These are phyloP conservation scores for Debaryomycetaceae sp. DNA, from an alignment of 1,139 yeast species.

Conservation along the genomic window DNA sequence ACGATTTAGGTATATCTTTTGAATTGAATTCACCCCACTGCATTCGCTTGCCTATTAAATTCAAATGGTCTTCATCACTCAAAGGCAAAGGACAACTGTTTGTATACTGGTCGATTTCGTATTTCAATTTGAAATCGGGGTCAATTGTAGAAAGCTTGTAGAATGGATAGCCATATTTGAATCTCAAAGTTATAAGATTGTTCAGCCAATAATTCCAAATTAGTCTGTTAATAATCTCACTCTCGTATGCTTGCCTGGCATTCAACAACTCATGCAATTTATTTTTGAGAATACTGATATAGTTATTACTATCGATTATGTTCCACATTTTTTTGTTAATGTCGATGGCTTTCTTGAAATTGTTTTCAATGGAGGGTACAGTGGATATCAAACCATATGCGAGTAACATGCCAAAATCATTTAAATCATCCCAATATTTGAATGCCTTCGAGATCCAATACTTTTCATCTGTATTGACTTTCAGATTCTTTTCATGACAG, in stretches of 20 bases:
- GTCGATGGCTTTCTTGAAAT: constrained; percentile 11
- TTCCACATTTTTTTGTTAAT: constrained; percentile 16
- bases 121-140: constrained; percentile 10
- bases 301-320: constrained; percentile 23
- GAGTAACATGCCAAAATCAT: constrained; percentile 21
- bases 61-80: constrained; percentile 10
- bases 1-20: neutral
- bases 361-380: constrained; percentile 10
- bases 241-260: constrained; percentile 30
- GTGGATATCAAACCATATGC: constrained; percentile 18
- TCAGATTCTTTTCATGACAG: constrained; percentile 15
- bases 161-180: constrained; percentile 40
- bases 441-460: constrained; percentile 39
- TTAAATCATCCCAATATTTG: constrained; percentile 34
- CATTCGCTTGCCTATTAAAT: constrained; percentile 6
- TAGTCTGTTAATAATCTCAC: constrained; percentile 34
- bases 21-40: constrained; percentile 10
- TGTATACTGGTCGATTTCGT: constrained; percentile 12
- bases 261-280: constrained; percentile 17
- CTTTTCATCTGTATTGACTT: constrained; percentile 23
- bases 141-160: constrained; percentile 11
- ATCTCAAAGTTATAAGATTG: constrained; percentile 27
- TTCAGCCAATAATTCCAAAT: constrained; percentile 43
- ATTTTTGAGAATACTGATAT: constrained; percentile 16
- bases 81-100: constrained; percentile 14